Base-by-base conservation (phyloP, 192 early-diverging fungal genomes). In the Coemansia sp. region DNA sequence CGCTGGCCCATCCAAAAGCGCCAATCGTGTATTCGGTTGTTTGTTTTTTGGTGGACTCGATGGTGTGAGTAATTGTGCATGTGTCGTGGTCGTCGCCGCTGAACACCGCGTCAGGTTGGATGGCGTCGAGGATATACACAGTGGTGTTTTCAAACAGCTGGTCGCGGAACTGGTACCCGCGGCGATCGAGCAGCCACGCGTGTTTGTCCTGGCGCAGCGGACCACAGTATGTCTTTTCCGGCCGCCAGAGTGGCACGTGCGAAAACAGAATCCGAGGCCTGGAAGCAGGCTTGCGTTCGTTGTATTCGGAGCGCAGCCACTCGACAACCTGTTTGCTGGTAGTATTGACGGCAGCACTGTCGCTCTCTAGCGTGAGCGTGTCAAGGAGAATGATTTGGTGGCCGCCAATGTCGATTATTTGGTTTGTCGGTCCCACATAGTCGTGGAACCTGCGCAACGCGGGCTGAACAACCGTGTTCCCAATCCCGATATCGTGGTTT, bases 71-170 rank as follows among this genome's bases (percentile, higher is more conserved):
- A 4, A 89, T 61, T 45, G 80, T 82, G 67, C 95, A 98, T 56
- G 88, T 89, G 60, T 98, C 95, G 54, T 98, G 95, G 65, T 98
- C 94, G 60, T 98, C 94, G 18, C 94, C 95, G 60, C 89, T 92
- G 45, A 96, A 89, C 3, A 95, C 80, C 1, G 89, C 72, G 0
- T 65, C 60, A 0, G 95, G 94, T 33, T 84, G 62, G 19, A 93
- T 73, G 0, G 43, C 63, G 0, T 75, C 54, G 12, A 96, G 59
- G 19, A 98, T 82, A 16, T 77, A 25, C 6, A 64, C 50, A 0
- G 91, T 82, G 0, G 91, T 71, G 11, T 74, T 56, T 18, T 79
- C 56, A 9, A 66, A 69, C 7, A 98, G 73, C 65, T 95, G 80
- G 64, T 95, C 93, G 56, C 92, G 89, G 71, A 93, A 98, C 65